Conservation (phyloP, 805 yeast genomes). For the Brettanomyces anomalus region DNA sequence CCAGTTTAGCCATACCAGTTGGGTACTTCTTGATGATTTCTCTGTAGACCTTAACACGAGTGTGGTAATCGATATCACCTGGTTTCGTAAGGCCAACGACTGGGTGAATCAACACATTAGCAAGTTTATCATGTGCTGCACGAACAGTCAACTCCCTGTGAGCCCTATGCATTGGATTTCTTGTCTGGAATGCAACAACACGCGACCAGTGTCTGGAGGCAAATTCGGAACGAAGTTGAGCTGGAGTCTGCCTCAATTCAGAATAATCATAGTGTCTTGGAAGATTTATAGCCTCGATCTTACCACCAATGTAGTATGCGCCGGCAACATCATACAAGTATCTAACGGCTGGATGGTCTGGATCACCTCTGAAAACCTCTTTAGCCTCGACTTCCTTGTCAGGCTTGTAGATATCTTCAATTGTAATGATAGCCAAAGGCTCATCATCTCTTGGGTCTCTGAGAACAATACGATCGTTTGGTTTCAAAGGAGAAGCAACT, state of each 20-base stretch:
- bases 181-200: constrained; percentile 94
- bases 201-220: constrained; percentile 72
- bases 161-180: constrained; percentile 99
- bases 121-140: constrained; percentile 89
- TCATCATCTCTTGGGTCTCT: constrained; percentile 75
- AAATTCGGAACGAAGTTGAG: constrained; percentile 83
- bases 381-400: constrained; percentile 73
- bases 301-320: constrained; percentile 83
- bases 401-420: constrained; percentile 74
- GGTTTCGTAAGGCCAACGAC: constrained; percentile 97
- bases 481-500: constrained; percentile 36
- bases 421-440: constrained; percentile 72
- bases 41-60: constrained; percentile 91
- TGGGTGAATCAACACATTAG: constrained; percentile 86
- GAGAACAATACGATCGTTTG: constrained; percentile 60
- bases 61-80: constrained; percentile 96
- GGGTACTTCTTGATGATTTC: constrained; percentile 90
- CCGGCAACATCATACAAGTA: constrained; percentile 69
- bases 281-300: constrained; percentile 69
- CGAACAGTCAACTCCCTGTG: constrained; percentile 93
- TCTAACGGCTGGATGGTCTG: constrained; percentile 88
- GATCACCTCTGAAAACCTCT: constrained; percentile 90
- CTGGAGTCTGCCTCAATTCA: constrained; percentile 81
- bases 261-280: constrained; percentile 89
- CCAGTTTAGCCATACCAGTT: constrained; percentile 82